Evolutionary conservation across 108 stramenopile species (phyloP), one percentile per base, ranked within the genome.

Genomic region (Fragilaria crotonensis): DNA sequence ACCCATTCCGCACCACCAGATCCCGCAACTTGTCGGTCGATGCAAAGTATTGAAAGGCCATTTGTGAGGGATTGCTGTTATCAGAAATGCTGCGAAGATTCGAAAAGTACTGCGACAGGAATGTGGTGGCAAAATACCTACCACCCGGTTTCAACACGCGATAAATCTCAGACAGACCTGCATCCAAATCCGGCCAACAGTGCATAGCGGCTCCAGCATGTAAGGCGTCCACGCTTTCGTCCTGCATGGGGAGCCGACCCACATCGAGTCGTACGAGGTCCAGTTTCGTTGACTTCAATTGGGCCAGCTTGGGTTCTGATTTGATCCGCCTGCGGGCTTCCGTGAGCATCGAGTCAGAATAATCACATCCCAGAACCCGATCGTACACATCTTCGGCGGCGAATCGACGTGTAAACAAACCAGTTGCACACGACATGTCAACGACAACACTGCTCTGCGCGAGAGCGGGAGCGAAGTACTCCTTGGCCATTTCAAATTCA

Each of bases 121-220:
- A 97, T 2, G 97, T 97, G 0, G 89, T 93, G 5, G 94, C 95
- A 72, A 95, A 97, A 61, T 92, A 95, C 18, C 82, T 68, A 19
- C 93, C 92, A 19, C 97, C 97, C 5, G 97, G 95, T 60, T 81
- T 83, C 62, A 97, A 71, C 3, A 90, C 91, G 3, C 97, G 85
- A 63, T 87, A 66, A 64, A 94, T 85, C 67, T 97, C 95, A 17
- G 70, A 59, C 23, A 87, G 57, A 0, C 87, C 89, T 5, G 60
- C 57, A 36, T 87, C 81, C 44, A 96, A 72, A 55, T 90, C 84
- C 5, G 90, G 93, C 97, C 97, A 96, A 68, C 97, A 97, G 63
- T 97, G 97, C 88, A 97, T 93, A 21, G 97, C 97, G 0, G 97
- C 97, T 2, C 95, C 97, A 3, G 95, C 97, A 66, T 97, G 95